Evolutionary conservation across 345 rosid genomes (phyloP), one percentile per base, ranked within the genome.

Genomic region (Acer negundo): DNA sequence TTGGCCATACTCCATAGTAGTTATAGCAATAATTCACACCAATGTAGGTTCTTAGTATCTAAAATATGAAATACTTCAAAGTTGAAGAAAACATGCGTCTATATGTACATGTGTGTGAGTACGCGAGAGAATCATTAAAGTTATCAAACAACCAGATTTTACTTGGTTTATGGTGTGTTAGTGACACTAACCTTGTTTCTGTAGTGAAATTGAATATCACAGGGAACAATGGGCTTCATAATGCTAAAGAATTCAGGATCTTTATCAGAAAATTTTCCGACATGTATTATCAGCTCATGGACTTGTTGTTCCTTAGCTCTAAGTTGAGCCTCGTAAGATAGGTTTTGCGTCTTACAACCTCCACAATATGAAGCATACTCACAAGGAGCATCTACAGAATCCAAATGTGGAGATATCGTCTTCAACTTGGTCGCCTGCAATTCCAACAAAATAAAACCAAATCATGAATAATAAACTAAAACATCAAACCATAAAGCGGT

Each of bases 291-390:
- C 70, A 93, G 77, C 68, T 92, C 99, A 67, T 69, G 84, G 44
- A 93, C 97, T 81, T 91, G 96, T 70, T 91, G 91, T 65, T 93
- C 94, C 89, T 95, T 93, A 80, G 93, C 95, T 85, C 83, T 88
- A 58, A 92, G 77, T 85, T 92, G 98, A 89, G 98, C 97, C 82
- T 90, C 91, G 64, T 95, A 93, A 38, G 86, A 76, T 31, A 95
- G 81, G 78, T 89, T 93, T 75, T 95, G 99, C 7, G 94, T 90
- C 75, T 93, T 95, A 78, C 98, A 95, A 63, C 99, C 98, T 12
- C 96, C 96, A 77, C 97, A 93, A 24, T 87, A 83, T 1, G 90
- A 82, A 16, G 98, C 97, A 89, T 93, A 92, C 85, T 91, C 92
- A 72, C 98, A 95, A 70, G 99, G 99, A 26, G 98, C 93, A 74